A percentile compares a stretch with the other conserved stretches of the same genome.
Conservation (phyloP, 305 asterid species). For the Fraxinus nigra region DNA sequence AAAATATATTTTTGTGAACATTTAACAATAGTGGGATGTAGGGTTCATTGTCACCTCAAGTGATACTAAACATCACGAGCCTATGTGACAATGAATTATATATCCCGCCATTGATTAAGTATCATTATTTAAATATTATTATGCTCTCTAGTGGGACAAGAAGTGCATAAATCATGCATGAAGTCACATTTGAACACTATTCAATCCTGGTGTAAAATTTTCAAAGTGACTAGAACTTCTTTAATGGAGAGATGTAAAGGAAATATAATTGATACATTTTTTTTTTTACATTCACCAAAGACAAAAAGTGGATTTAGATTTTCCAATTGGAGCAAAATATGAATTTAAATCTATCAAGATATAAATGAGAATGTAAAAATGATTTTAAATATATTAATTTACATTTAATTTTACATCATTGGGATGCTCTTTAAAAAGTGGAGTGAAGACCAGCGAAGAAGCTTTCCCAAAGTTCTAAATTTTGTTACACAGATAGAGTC, state of each 20-base stretch:
- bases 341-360: too few species aligned
- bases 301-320: too few species aligned
- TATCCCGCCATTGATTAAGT: background rate
- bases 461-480: constrained; percentile 4
- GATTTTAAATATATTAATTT: too few species aligned
- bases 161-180: background rate
- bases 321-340: too few species aligned
- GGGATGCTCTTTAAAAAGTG: background rate
- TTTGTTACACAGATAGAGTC: background rate
- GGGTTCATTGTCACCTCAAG: background rate
- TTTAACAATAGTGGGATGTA: too few species aligned
- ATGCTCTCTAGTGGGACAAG: background rate
- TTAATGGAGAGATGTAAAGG: too few species aligned
- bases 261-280: too few species aligned
- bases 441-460: background rate
- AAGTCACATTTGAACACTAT: background rate
- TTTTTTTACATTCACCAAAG: too few species aligned
- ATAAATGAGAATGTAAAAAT: background rate
- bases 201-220: background rate
- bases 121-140: background rate
- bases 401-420: too few species aligned
- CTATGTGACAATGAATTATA: too few species aligned
- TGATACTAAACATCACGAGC: background rate
- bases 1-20: too few species aligned
- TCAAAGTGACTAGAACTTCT: too few species aligned